These are phyloP conservation scores for Serendipita indica DNA, from an alignment of 768 basidiomycete genomes.

Conservation along the genomic window DNA sequence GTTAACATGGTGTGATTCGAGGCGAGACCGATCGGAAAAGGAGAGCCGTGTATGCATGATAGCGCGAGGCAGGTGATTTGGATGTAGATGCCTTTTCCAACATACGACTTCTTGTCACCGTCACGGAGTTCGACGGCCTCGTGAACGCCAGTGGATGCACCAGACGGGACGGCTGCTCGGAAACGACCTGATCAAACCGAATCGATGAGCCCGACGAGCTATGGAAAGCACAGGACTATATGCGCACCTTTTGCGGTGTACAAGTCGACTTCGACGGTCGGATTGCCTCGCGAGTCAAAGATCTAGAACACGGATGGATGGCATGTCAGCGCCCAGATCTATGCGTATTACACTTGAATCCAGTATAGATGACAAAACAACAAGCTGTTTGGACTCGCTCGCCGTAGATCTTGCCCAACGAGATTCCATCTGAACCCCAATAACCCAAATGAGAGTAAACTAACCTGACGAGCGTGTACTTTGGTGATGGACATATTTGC, in stretches of 20 bases:
- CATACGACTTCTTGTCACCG: conserved; percentile 79
- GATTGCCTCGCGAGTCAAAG: conserved; percentile 98
- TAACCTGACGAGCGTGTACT: conserved; percentile 83
- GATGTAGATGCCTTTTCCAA: conserved; percentile 70
- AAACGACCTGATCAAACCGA: conserved; percentile 50
- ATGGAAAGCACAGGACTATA: not conserved
- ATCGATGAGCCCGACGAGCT: not conserved
- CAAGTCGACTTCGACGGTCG: conserved; percentile 89
- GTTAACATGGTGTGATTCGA: too few relatives aligned
- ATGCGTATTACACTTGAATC: not conserved
- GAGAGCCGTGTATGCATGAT: conserved; percentile 10
- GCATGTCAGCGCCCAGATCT: not conserved
- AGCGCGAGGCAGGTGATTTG: not conserved
- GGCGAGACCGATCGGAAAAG: too few relatives aligned
- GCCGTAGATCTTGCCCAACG: not conserved
- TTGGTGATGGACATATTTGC: conserved; percentile 80
- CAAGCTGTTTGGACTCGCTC: not conserved
- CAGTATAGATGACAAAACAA: not conserved
- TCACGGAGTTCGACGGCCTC: conserved; percentile 99
- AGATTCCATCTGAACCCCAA: not conserved
- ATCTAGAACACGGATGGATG: conserved; percentile 38
- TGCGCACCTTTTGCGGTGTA: conserved; percentile 67
- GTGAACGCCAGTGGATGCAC: conserved; percentile 95
- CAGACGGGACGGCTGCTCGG: conserved; percentile 92
- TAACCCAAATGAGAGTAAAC: conserved; percentile 9